Conservation (phyloP, 176 grass and related monocot species). For the Zoysia pacifica region DNA sequence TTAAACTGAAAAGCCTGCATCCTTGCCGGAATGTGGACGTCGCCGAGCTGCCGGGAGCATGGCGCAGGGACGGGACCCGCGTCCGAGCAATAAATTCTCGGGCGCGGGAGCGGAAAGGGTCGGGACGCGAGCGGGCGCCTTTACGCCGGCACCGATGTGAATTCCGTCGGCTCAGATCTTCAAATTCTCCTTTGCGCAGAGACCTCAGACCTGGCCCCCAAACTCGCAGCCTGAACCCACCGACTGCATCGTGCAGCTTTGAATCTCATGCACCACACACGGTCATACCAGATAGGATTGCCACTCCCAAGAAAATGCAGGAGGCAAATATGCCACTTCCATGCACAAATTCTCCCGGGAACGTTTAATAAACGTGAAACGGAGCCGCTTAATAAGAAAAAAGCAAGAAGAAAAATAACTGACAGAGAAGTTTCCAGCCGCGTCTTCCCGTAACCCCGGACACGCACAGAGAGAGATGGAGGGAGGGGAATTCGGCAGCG, state of each 20-base stretch:
- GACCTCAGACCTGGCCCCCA: not conserved
- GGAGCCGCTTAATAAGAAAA: not conserved
- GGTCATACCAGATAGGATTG: not conserved
- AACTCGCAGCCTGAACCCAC: constrained; percentile 17
- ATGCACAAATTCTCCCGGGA: not conserved
- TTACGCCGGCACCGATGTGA: constrained; percentile 39
- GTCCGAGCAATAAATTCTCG: constrained; percentile 57
- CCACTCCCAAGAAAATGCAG: constrained; percentile 7
- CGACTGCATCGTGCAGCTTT: not conserved
- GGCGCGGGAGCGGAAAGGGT: constrained; percentile 55
- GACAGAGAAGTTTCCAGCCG: not conserved
- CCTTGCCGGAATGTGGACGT: not conserved
- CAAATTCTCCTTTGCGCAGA: not conserved
- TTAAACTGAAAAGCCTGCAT: constrained; percentile 44
- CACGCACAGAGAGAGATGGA: not conserved
- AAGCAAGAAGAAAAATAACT: constrained; percentile 18
- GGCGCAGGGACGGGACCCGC: constrained; percentile 4
- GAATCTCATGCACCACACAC: not conserved
- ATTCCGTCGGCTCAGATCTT: constrained; percentile 40
- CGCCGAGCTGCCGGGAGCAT: constrained; percentile 13
- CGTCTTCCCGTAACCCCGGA: not conserved
- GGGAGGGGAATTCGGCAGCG: not conserved
- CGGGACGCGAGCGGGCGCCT: constrained; percentile 43
- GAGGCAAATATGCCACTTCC: not conserved
- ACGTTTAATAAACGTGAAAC: not conserved